Conservation (phyloP, 1,284 basidiomycete genomes). For the Ustilago sp. region DNA sequence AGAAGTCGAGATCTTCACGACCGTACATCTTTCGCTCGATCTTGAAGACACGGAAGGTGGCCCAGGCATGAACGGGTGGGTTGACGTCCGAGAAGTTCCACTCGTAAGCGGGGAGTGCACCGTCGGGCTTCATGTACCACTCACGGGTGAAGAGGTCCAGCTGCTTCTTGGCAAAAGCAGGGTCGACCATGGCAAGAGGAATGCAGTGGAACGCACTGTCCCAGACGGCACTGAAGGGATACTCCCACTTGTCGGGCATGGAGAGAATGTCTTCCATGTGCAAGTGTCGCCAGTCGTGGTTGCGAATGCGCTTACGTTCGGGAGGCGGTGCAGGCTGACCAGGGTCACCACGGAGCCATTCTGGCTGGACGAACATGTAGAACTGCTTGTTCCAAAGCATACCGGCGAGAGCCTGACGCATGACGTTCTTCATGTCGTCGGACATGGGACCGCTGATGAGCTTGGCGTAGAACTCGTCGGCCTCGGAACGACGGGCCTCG, state of each 20-base stretch:
- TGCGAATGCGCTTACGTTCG: constrained; percentile 85
- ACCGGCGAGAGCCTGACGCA: constrained; percentile 96
- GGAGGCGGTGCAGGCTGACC: constrained; percentile 93
- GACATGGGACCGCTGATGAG: constrained; percentile 79
- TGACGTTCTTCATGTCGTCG: constrained; percentile 93
- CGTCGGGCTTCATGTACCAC: constrained; percentile 98
- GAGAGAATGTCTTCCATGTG: constrained; percentile 94
- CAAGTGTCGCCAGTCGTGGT: constrained; percentile 82
- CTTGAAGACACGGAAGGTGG: constrained; percentile 72
- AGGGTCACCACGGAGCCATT: constrained; percentile 95
- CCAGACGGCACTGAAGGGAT: constrained; percentile 73
- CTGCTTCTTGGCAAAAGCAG: constrained; percentile 95
- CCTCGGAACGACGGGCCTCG: constrained; percentile 83
- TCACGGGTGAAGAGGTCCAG: constrained; percentile 94
- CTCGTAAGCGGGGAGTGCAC: constrained; percentile 96
- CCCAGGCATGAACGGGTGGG: constrained; percentile 96
- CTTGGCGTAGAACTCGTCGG: constrained; percentile 92
- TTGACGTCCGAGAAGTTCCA: constrained; percentile 99
- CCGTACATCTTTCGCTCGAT: constrained; percentile 95
- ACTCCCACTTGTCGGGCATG: constrained; percentile 99
- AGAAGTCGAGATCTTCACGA: constrained; percentile 87
- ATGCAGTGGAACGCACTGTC: constrained; percentile 99
- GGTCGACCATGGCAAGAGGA: constrained; percentile 93
- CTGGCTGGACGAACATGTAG: constrained; percentile 94
- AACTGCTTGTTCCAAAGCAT: constrained; percentile 99